phyloP scores from a whole-genome alignment of 768 basidiomycete species.

The Pleurotus djamor region DNA sequence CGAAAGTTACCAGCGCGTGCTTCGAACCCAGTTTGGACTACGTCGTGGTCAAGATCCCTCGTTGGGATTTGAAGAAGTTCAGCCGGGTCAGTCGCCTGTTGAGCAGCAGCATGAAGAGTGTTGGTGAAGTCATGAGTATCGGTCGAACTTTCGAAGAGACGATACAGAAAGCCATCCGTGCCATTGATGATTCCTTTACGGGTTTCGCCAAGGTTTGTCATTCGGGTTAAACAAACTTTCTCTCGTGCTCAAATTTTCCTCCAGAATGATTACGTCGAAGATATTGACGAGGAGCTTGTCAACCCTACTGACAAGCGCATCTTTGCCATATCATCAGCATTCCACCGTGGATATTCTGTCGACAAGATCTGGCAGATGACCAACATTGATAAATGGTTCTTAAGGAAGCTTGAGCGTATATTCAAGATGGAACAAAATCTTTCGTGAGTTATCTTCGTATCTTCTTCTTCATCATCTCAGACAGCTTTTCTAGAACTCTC shows the following conservation, averaged over 20 bases:
- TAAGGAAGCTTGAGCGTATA: conserved; percentile 84
- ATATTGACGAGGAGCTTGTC: conserved; percentile 89
- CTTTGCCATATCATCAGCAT: conserved; percentile 93
- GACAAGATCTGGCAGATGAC: conserved; percentile 98
- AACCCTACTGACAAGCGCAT: conserved; percentile 98
- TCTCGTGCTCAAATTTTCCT: conserved; percentile 2
- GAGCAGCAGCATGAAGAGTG: conserved; percentile 98
- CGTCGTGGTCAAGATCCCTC: conserved; percentile 96
- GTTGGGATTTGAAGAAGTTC: conserved; percentile 99
- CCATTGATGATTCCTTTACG: conserved; percentile 92
- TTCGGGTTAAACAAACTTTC: not conserved
- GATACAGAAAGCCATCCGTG: conserved; percentile 95
- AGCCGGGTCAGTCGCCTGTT: conserved; percentile 86
- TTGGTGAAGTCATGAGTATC: conserved; percentile 99
- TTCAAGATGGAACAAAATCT: conserved; percentile 77
- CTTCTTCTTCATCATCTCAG: conserved; percentile 1
- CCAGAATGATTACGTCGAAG: conserved; percentile 83
- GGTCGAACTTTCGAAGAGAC: conserved; percentile 98
- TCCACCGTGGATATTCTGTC: conserved; percentile 90
- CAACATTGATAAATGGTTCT: conserved; percentile 98
- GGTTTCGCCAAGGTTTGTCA: conserved; percentile 79
- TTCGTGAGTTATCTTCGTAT: conserved; percentile 45
- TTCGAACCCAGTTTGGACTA: conserved; percentile 99
- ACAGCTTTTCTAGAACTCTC: conserved; percentile 40
- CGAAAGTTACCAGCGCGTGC: conserved; percentile 94